Evolutionary conservation across 768 basidiomycete genomes (phyloP).

Genomic region (Stropharia rugosoannulata): DNA sequence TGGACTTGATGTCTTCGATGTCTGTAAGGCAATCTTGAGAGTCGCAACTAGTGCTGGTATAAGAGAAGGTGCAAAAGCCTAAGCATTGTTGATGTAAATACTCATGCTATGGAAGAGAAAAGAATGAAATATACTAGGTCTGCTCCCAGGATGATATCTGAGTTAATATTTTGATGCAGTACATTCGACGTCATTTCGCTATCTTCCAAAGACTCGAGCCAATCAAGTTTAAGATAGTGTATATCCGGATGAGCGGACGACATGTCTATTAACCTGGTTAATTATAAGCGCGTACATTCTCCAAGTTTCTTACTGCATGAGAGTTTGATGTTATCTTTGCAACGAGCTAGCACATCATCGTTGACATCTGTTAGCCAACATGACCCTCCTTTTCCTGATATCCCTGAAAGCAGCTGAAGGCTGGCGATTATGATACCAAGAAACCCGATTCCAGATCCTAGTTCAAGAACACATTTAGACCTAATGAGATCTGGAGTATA

Average conservation of each 20-base stretch:
- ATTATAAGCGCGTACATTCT: conserved; percentile 16
- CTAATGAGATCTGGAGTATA: conserved; percentile 44
- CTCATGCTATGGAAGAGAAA: background rate
- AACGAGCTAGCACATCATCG: conserved; percentile 59
- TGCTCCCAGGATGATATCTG: conserved; percentile 69
- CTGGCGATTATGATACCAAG: conserved; percentile 62
- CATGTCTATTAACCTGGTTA: conserved; percentile 39
- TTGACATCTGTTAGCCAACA: conserved; percentile 63
- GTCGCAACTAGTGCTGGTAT: conserved; percentile 56
- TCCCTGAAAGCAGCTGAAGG: conserved; percentile 42
- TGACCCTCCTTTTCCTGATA: conserved; percentile 3
- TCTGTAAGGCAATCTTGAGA: conserved; percentile 42
- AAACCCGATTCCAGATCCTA: conserved; percentile 79
- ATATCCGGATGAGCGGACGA: conserved; percentile 51
- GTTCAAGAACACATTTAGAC: conserved; percentile 57
- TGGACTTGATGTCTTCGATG: conserved; percentile 12
- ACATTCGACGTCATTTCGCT: conserved; percentile 25
- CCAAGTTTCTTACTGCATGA: conserved; percentile 60
- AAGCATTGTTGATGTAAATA: background rate
- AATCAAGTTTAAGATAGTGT: conserved; percentile 54
- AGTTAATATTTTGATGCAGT: conserved; percentile 40
- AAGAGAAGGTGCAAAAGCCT: conserved; percentile 71
- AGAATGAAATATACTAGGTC: conserved; percentile 46
- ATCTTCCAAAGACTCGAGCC: conserved; percentile 56
- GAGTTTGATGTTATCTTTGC: conserved; percentile 56